Evolutionary conservation across 306 rosid species (phyloP).

Genomic region (Mimosa bimucronata): DNA sequence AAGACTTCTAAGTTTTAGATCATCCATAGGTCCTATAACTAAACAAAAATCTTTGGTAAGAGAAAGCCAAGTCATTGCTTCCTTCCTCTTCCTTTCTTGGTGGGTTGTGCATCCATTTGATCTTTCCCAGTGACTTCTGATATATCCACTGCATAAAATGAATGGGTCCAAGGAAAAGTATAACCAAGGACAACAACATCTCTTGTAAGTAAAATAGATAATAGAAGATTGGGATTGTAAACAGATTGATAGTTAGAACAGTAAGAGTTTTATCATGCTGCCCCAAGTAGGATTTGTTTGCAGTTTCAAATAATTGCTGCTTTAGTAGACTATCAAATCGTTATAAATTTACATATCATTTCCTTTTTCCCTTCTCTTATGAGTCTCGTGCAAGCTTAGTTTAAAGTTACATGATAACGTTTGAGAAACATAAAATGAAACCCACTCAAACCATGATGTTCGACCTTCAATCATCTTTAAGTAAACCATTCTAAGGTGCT

Average conservation of each 20-base stretch:
- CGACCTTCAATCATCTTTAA: background rate
- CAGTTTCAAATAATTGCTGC: background rate
- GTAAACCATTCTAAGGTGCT: background rate
- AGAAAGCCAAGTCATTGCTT: slow-evolving; percentile 58
- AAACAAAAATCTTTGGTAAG: slow-evolving; percentile 26
- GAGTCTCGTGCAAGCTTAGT: background rate
- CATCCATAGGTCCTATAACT: slow-evolving; percentile 10
- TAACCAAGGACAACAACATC: background rate
- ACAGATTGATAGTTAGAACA: background rate
- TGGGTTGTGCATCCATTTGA: slow-evolving; percentile 67
- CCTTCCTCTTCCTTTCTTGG: slow-evolving; percentile 89
- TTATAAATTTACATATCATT: too few species aligned
- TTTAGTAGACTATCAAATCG: background rate
- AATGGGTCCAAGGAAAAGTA: background rate
- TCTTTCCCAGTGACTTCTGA: slow-evolving; percentile 84
- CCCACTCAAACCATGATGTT: background rate
- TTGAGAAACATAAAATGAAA: background rate
- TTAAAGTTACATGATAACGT: background rate
- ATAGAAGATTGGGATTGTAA: slow-evolving; percentile 8
- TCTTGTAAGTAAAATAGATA: slow-evolving; percentile 1
- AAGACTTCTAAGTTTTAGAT: slow-evolving; percentile 17
- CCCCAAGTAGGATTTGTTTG: too few species aligned
- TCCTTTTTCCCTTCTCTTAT: background rate
- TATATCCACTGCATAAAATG: slow-evolving; percentile 59
- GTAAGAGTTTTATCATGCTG: background rate